Evolutionary conservation across 2,329 filamentous ascomycete species (phyloP), one percentile per base, ranked within the genome.

Genomic region (Anthostomella pinea): DNA sequence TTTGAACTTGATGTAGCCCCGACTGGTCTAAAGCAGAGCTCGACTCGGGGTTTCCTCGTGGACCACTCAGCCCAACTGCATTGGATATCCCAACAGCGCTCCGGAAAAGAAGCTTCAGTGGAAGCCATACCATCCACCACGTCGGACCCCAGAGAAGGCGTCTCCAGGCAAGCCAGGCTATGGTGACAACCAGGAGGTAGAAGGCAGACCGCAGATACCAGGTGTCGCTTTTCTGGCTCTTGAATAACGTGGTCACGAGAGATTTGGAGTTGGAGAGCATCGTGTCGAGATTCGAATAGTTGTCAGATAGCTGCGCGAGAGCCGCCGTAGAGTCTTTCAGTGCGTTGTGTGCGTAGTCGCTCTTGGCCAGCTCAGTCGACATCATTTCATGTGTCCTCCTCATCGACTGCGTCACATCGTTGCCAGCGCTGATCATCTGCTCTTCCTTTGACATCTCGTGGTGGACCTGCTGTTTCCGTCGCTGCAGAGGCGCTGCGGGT

Each of bases 141-240:
- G 87, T 64, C 2, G 93, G 93, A 0, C 93, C 91, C 67, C 94
- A 98, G 6, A 98, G 58, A 25, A 91, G 70, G 28, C 93, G 72
- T 18, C 93, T 73, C 56, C 94, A 96, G 6, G 95, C 58, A 6
- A 98, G 73, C 93, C 93, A 98, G 19, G 70, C 72, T 26, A 90
- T 80, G 1, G 89, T 96, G 5, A 68, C 77, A 15, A 85, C 56
- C 11, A 97, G 75, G 51, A 96, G 73, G 59, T 90, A 94, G 49
- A 97, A 81, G 2, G 90, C 81, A 23, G 87, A 94, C 64, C 93
- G 85, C 21, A 98, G 76, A 60, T 98, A 98, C 93, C 93, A 98
- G 3, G 90, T 96, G 59, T 98, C 93, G 48, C 85, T 93, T 72
- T 98, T 98, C 59, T 94, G 88, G 46, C 87, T 93, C 43, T 80